Evolutionary conservation across 179 eudicot genomes (phyloP), one percentile per base, ranked within the genome.

Genomic region (Patellifolia procumbens): DNA sequence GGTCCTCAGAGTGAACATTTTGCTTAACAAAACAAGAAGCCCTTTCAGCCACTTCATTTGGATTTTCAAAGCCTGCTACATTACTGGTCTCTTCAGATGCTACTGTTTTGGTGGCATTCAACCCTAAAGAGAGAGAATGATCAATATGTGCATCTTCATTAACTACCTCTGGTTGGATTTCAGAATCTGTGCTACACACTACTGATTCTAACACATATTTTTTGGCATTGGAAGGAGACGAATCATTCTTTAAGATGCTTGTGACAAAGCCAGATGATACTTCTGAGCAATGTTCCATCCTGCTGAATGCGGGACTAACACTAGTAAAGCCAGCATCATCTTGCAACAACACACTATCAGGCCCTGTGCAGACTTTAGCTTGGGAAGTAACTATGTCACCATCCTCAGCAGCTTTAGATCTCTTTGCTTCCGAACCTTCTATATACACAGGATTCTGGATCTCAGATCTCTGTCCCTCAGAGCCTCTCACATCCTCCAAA

Each of bases 1-100:
- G 76, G 68, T 79, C 78, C 51, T 68, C 80, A 46, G 59, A 52
- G 32, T 68, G 24, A 55, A 56, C 76, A 72, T 52, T 75, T 71
- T 73, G 74, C 29, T 58, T 22, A 46, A 67, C 45, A 43, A 76
- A 76, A 37, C 3, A 68, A n/a, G 55, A 43, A 51, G 48, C 42
- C 48, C 48, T 62, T 17, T 66, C 67, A 43, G 76, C 70, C 39
- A 58, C 74, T 42, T 67, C 63, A 55, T 31, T 70, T 28, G 22
- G 28, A n/a, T 61, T 45, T 35, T 31, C 71, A 35, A 12, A 29
- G 31, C 34, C 60, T 8, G 43, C 56, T 32, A 37, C 22, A 24
- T n/a, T 68, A 53, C n/a, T 51, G 45, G 62, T 66, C 68, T 55
- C 74, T 63, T 58, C 62, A 9, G 81, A 62, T 10, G 64, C 22